Base-by-base conservation (phyloP, 2,329 filamentous ascomycete species). In the Taxawa tesnikishii region DNA sequence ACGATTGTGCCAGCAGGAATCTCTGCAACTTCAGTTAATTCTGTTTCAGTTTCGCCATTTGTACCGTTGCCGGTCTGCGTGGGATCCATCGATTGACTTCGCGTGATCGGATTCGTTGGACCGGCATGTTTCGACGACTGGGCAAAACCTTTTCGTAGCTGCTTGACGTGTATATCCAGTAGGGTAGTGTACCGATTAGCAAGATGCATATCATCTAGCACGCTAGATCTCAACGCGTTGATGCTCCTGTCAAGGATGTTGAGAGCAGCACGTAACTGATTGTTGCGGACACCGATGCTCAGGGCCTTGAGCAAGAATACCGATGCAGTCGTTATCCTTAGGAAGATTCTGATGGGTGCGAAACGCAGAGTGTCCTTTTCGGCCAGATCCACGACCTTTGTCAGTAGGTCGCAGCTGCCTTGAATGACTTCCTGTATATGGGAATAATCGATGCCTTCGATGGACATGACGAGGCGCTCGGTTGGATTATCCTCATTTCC, bases 341-440 rank as follows among this genome's bases (percentile, higher is more conserved):
- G 49, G 33, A 69, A 68, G 10, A 70, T 65, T 13, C 67, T 55
- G 2, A 70, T 63, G 0, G 68, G 69, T 0, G 60, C 66, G 39
- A 66, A 72, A 3, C 62, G 57, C n/a, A 73, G 50, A 5, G 49
- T 50, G 1, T 54, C 55, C 3, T 52, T 55, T 15, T 69, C 60
- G 3, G 60, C 60, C 2, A 73, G 54, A 25, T 64, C 56, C 1
- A 55, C 60, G 3, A 66, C 63, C 29, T 63, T 67, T 29, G 64
- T 51, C 3, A 72, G 48, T 16, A 69, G 68, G 32, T 67, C 55
- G 27, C 64, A 63, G 36, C 63, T 68, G 2, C 63, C 65, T 13
- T 70, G 63, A 3, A 70, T 65, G 1, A 72, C 68, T 43, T 70
- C 67, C 44, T 65, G 62, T 9, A 72, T 68, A 39, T 70, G 70